Percentiles rank a stretch among this genome's conserved stretches.
Evolutionary conservation across 2,329 filamentous ascomycete species (phyloP).

Genomic region (Colletotrichum gigasporum): DNA sequence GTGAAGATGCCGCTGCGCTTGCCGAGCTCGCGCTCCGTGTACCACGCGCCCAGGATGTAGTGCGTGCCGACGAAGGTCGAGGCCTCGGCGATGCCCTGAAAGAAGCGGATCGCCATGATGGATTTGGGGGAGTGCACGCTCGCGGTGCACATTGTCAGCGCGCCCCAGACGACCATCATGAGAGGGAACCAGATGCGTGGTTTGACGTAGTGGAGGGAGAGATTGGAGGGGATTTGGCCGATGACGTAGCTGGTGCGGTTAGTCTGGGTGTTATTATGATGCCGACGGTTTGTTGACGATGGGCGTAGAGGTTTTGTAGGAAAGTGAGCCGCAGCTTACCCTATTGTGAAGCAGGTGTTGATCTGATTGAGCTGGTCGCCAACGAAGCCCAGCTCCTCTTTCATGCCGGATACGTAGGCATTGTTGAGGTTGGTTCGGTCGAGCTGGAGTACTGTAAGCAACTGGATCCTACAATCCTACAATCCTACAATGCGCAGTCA

Average conservation of each 20-base stretch:
- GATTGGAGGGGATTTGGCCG: constrained; percentile 69
- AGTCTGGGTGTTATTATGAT: no score
- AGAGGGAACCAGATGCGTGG: constrained; percentile 71
- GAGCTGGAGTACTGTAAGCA: neutral
- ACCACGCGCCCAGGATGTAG: constrained; percentile 63
- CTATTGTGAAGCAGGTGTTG: constrained; percentile 59
- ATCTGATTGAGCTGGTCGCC: constrained; percentile 58
- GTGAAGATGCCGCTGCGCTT: constrained; percentile 73
- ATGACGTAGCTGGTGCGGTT: constrained; percentile 49
- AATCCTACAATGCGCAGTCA: neutral
- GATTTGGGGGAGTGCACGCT: constrained; percentile 58
- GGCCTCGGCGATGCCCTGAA: constrained; percentile 49
- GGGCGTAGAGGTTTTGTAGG: no score
- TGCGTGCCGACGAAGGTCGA: constrained; percentile 53
- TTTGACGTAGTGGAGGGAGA: constrained; percentile 70
- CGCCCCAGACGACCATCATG: constrained; percentile 72
- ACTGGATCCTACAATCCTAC: no score
- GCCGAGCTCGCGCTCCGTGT: constrained; percentile 68
- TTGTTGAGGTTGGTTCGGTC: constrained; percentile 42
- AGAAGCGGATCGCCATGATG: constrained; percentile 60
- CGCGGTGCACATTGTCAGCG: constrained; percentile 70
- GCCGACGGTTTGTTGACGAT: no score
- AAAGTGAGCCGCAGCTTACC: constrained; percentile 39
- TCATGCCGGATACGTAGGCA: constrained; percentile 51
- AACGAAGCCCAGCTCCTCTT: constrained; percentile 43